Evolutionary conservation across 139 green algal species (phyloP).

Genomic region (Coelastrella sp.): DNA sequence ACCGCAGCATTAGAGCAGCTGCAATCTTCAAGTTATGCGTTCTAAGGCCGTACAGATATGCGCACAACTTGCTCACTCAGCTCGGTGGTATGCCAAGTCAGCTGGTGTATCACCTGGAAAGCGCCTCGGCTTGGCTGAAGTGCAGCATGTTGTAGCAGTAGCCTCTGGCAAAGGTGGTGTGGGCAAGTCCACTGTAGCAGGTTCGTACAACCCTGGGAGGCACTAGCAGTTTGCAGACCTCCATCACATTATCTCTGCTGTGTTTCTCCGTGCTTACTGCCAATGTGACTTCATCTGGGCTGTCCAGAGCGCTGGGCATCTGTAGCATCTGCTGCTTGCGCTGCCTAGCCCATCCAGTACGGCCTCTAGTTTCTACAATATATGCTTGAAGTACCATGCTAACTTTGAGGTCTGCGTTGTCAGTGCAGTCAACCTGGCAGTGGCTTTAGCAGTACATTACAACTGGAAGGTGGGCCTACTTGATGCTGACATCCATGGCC

Average conservation of each 20-base stretch:
- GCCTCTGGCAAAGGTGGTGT: constrained; percentile 95
- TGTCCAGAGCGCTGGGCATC: too few species aligned
- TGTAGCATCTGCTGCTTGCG: too few species aligned
- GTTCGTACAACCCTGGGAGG: too few species aligned
- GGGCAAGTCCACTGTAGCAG: constrained; percentile 92
- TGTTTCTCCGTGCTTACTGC: too few species aligned
- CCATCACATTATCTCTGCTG: too few species aligned
- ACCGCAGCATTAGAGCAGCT: too few species aligned
- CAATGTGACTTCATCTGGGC: too few species aligned
- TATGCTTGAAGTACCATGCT: too few species aligned
- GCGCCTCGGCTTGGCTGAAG: constrained; percentile 56
- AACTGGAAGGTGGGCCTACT: constrained; percentile 87
- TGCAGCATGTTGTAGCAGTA: constrained; percentile 89
- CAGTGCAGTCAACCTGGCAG: constrained; percentile 89
- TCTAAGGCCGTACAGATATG: not conserved
- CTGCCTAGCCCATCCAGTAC: too few species aligned
- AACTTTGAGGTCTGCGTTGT: not conserved
- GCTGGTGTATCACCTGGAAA: constrained; percentile 2
- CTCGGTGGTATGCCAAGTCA: not conserved
- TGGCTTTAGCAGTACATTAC: constrained; percentile 73
- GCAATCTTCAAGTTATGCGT: not conserved
- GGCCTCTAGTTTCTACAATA: too few species aligned
- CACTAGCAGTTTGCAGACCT: too few species aligned
- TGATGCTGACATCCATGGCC: constrained; percentile 95
- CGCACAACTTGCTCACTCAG: not conserved